Conservation (phyloP, 2,329 filamentous ascomycete species). For the Raffaelea ambrosiae region DNA sequence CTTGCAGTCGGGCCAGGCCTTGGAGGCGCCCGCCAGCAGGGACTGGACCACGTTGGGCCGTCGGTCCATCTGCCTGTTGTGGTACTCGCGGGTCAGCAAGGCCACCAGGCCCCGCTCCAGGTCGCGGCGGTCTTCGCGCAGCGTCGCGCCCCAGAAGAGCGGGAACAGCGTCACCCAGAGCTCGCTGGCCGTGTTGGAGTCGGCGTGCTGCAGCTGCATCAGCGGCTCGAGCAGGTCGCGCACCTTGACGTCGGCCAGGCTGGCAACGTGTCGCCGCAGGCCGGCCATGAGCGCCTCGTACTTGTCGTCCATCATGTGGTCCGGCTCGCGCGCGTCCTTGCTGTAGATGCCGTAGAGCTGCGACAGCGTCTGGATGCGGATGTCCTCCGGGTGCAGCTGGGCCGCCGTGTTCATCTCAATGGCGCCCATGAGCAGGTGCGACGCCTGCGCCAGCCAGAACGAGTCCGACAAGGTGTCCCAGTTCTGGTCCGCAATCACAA, state of each 20-base stretch:
- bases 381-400: constrained; percentile 76
- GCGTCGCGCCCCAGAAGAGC: constrained; percentile 83
- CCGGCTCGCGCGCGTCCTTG: constrained; percentile 56
- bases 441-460: constrained; percentile 94
- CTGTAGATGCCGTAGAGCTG: constrained; percentile 65
- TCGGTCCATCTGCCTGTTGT: constrained; percentile 87
- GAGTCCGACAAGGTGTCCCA: constrained; percentile 94
- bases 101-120: constrained; percentile 87
- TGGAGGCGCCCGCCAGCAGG: constrained; percentile 77
- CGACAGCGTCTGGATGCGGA: constrained; percentile 66
- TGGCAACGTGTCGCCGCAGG: constrained; percentile 75
- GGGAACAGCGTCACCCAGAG: constrained; percentile 91
- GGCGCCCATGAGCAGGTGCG: constrained; percentile 83
- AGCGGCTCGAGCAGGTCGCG: constrained; percentile 86
- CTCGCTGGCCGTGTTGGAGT: constrained; percentile 71
- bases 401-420: constrained; percentile 76
- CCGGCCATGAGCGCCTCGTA: constrained; percentile 70
- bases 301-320: constrained; percentile 70
- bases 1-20: constrained; percentile 78
- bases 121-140: constrained; percentile 80
- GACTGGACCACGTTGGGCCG: constrained; percentile 93
- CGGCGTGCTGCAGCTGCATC: constrained; percentile 83
- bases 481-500: constrained; percentile 85
- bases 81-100: constrained; percentile 89
- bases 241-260: constrained; percentile 77